Base-by-base conservation (phyloP, 169 alveolate genomes). In the Cryptosporidium muris region DNA sequence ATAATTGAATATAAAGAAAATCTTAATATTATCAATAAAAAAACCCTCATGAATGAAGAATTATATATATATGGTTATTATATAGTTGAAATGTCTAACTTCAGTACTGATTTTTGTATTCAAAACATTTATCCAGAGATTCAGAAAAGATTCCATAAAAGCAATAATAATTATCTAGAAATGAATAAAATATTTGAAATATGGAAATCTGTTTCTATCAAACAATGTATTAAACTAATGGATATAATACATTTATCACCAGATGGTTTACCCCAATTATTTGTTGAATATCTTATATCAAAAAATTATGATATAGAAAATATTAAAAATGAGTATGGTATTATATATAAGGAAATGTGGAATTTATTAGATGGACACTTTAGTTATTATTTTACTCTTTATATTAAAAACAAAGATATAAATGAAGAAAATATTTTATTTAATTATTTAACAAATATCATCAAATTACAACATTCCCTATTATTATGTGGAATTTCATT, bases 61-160 rank as follows among this genome's bases (percentile, higher is more conserved):
- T 74, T 74, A 36, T 58, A 74, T 74, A 56, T 74, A 42, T 58
- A 37, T 58, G 82, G 82, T 14, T 74, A 74, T 36, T 40, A 74
- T 74, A 37, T 74, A 45, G 42, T 38, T 42, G 43, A 40, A 43
- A 37, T 54, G 49, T 14, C 42, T 56, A 3, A 56, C 12, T 47
- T 38, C 43, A n/a, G 54, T 25, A 14, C 47, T 7, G 82, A 74
- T 43, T 12, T 16, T 38, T 58, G 45, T 63, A 74, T 45, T n/a
- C 2, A 58, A 38, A 14, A 43, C 14, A 40, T 74, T 47, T 37
- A 40, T 7, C 6, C 14, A 14, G 65, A 54, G 54, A 51, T 67
- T 25, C 34, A 2, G 12, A 0, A 25, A 25, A 25, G 0, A 25
- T 25, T 25, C 25, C 25, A 25, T 63, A 11, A 25, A 62, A n/a